Percentiles rank a stretch among this genome's conserved stretches.
Conservation (phyloP, 768 basidiomycete genomes). For the Mycena venus region DNA sequence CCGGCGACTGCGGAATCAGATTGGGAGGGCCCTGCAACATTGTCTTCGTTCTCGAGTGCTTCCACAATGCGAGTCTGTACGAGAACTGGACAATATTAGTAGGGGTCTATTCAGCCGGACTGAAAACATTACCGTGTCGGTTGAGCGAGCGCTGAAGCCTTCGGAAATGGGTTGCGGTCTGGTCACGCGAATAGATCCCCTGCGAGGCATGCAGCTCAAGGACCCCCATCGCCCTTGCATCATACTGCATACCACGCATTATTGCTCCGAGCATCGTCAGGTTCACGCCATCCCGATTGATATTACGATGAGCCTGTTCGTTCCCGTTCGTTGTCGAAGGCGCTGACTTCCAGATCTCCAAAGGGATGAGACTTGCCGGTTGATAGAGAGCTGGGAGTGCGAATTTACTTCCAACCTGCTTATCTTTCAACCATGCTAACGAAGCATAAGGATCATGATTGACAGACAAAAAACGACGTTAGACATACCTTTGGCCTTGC, state of each 20-base stretch:
- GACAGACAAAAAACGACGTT: background rate
- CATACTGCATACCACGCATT: slow-evolving; percentile 40
- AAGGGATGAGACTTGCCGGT: slow-evolving; percentile 41
- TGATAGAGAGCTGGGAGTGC: too few relatives aligned
- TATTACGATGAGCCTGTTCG: slow-evolving; percentile 41
- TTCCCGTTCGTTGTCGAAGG: slow-evolving; percentile 35
- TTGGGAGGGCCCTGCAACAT: background rate
- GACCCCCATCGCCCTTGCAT: slow-evolving; percentile 22
- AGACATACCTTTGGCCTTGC: slow-evolving; percentile 36
- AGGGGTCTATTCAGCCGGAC: background rate
- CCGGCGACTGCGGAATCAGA: too few relatives aligned
- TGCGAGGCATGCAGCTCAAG: slow-evolving; percentile 13
- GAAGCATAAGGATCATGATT: background rate
- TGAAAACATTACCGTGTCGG: background rate
- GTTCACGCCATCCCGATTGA: slow-evolving; percentile 40
- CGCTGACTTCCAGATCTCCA: slow-evolving; percentile 41
- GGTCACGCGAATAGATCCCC: slow-evolving; percentile 23
- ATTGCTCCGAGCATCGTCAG: slow-evolving; percentile 42
- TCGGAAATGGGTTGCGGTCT: slow-evolving; percentile 6
- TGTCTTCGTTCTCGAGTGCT: background rate
- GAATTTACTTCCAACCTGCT: slow-evolving; percentile 32
- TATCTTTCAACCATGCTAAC: slow-evolving; percentile 46
- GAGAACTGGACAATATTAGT: background rate
- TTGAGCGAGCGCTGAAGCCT: slow-evolving; percentile 9
- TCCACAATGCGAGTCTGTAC: background rate